phyloP scores from a whole-genome alignment of 1,284 basidiomycete genomes.

The Ustilago lituana region DNA sequence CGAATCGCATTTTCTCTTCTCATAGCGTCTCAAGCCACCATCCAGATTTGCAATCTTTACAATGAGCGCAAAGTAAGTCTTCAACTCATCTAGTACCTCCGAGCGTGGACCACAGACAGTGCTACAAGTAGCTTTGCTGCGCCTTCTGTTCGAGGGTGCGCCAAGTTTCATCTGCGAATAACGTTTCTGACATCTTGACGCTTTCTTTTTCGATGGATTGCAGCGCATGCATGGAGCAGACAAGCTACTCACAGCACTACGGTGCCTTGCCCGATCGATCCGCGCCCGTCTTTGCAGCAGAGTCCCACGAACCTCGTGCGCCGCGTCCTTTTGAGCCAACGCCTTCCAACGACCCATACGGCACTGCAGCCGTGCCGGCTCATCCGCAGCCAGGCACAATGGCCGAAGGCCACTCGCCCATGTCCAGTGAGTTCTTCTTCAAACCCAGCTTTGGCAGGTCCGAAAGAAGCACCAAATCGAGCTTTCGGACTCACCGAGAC shows the following conservation, averaged over 20 bases:
- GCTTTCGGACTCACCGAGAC: too few relatives aligned
- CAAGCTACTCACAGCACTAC: constrained; percentile 37
- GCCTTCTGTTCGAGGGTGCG: too few relatives aligned
- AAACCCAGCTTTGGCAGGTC: not conserved
- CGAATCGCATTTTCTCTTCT: too few relatives aligned
- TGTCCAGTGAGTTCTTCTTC: constrained; percentile 30
- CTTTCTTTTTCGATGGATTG: not conserved
- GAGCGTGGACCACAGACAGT: too few relatives aligned
- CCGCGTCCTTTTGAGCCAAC: constrained; percentile 42
- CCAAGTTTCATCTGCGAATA: not conserved
- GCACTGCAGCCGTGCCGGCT: constrained; percentile 13
- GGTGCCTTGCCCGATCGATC: constrained; percentile 39
- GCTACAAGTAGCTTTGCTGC: too few relatives aligned
- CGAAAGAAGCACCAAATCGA: too few relatives aligned
- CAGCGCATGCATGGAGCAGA: constrained; percentile 49
- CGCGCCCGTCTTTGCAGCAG: constrained; percentile 31
- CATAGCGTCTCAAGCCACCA: too few relatives aligned
- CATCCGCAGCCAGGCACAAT: constrained; percentile 33
- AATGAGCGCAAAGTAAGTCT: constrained; percentile 47
- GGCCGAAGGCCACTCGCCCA: constrained; percentile 39
- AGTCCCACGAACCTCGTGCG: constrained; percentile 44
- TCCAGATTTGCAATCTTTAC: not conserved
- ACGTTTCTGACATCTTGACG: not conserved
- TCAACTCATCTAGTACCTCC: too few relatives aligned
- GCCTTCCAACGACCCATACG: constrained; percentile 34